Conservation (phyloP, 176 grass and related monocot genomes). For the Oryza coarctata region DNA sequence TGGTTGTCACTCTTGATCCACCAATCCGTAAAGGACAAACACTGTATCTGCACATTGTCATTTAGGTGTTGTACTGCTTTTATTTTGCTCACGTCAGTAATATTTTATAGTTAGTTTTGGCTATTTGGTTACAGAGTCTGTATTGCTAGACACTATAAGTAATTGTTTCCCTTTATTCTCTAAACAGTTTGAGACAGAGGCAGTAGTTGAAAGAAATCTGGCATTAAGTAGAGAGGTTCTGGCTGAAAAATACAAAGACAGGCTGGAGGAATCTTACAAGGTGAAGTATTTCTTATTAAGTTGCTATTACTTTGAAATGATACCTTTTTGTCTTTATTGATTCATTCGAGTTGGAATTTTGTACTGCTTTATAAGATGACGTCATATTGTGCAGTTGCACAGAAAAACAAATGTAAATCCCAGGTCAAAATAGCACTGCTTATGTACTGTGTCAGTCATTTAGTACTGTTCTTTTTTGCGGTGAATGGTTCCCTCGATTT, state of each 20-base stretch:
- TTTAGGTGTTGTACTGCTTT: slow-evolving; percentile 68
- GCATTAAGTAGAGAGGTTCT: slow-evolving; percentile 68
- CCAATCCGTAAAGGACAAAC: slow-evolving; percentile 98
- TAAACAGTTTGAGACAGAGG: slow-evolving; percentile 86
- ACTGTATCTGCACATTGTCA: slow-evolving; percentile 97
- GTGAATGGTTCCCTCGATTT: background rate
- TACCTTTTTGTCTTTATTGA: slow-evolving; percentile 32
- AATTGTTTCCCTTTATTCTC: slow-evolving; percentile 35
- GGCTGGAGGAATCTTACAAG: slow-evolving; percentile 80
- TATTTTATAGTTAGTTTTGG: background rate
- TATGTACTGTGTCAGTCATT: background rate
- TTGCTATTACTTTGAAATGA: slow-evolving; percentile 31
- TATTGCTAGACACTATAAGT: slow-evolving; percentile 24
- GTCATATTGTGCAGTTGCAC: background rate
- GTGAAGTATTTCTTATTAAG: slow-evolving; percentile 55
- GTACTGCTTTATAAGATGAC: slow-evolving; percentile 10
- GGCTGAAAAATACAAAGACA: slow-evolving; percentile 83
- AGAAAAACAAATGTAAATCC: background rate
- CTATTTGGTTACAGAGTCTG: background rate
- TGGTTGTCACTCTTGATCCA: slow-evolving; percentile 94
- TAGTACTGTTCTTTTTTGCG: background rate
- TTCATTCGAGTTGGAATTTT: background rate
- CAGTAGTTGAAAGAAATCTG: slow-evolving; percentile 66
- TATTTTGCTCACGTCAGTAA: slow-evolving; percentile 10
- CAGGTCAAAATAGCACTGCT: background rate